Evolutionary conservation across 805 yeast species (phyloP), one percentile per base, ranked within the genome.

Genomic region (Sporopachydermia quercuum): DNA sequence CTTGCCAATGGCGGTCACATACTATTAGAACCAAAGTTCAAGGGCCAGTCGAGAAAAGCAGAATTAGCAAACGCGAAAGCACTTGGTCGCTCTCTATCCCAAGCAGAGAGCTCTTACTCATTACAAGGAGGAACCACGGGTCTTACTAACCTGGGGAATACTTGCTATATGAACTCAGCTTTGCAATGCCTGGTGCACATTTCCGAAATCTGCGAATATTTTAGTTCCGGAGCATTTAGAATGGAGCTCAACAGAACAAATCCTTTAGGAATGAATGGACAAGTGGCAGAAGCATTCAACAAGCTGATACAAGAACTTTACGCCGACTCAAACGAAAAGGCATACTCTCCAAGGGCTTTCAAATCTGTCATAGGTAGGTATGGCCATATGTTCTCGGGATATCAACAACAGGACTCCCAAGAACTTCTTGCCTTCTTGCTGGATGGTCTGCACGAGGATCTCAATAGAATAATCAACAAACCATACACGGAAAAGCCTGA

Each of bases 111-210:
- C n/a, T 23, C 30, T 23, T 23, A n/a, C n/a, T 8, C 30, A 23
- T 23, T 23, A 23, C 19, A 15, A 5, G n/a, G 34, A 17, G 87
- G 96, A 47, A 53, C 64, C 37, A 56, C 66, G 43, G 78, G 96
- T 44, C 47, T 78, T 51, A 61, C 67, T 39, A 87, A 84, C 52
- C 61, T 86, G 44, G 96, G 96, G 2, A 87, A 87, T 54, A 78
- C 94, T 0, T 87, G 96, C 56, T 87, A 85, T 56, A 86, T 87
- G 96, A 86, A 85, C 56, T 82, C 94, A 5, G 96, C 96, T 0
- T 60, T 89, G 36, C 97, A 91, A 53, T 89, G 96, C 51, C 60
- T 89, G 35, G 70, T 74, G 0, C 97, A 89, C 52, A 68, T 87
- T 8, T 94, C 94, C 1, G 95, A 85, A 55, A 57, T 91, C 17